Conservation (phyloP, 2,329 filamentous ascomycete species). For the Aspergillus sp. region DNA sequence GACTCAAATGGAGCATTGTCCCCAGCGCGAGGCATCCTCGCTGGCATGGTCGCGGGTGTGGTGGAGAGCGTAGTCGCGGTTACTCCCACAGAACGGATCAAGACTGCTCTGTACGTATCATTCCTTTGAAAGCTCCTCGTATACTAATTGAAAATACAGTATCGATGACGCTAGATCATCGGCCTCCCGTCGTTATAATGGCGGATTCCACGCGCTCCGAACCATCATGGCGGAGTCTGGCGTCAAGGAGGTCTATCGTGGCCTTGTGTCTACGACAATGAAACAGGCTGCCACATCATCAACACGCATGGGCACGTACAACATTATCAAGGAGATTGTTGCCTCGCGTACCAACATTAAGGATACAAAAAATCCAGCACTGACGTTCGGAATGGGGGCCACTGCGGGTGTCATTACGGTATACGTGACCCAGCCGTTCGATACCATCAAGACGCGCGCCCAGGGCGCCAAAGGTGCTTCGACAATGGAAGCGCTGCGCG, state of each 20-base stretch:
- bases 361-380: slow-evolving; percentile 40
- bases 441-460: slow-evolving; percentile 3
- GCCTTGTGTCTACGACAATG: slow-evolving; percentile 60
- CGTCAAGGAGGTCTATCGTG: slow-evolving; percentile 57
- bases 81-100: slow-evolving; percentile 67
- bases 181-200: slow-evolving; percentile 46
- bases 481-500: neutral
- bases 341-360: slow-evolving; percentile 49
- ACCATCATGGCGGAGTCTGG: slow-evolving; percentile 55
- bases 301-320: slow-evolving; percentile 63
- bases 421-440: slow-evolving; percentile 7
- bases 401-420: slow-evolving; percentile 48
- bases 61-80: slow-evolving; percentile 64
- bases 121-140: neutral
- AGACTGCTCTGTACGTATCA: slow-evolving; percentile 46
- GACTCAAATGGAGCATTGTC: slow-evolving; percentile 57
- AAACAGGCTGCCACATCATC: slow-evolving; percentile 64
- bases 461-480: neutral
- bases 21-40: slow-evolving; percentile 57
- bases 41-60: slow-evolving; percentile 64
- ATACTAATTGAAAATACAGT: slow-evolving; percentile 10
- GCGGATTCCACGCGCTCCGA: slow-evolving; percentile 52
- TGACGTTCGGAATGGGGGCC: slow-evolving; percentile 63
- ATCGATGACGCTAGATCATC: slow-evolving; percentile 60
- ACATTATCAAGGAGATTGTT: slow-evolving; percentile 62